Percentiles rank a stretch among this genome's conserved stretches.
Conservation (phyloP, 306 rosid genomes). For the Trifolium dubium region DNA sequence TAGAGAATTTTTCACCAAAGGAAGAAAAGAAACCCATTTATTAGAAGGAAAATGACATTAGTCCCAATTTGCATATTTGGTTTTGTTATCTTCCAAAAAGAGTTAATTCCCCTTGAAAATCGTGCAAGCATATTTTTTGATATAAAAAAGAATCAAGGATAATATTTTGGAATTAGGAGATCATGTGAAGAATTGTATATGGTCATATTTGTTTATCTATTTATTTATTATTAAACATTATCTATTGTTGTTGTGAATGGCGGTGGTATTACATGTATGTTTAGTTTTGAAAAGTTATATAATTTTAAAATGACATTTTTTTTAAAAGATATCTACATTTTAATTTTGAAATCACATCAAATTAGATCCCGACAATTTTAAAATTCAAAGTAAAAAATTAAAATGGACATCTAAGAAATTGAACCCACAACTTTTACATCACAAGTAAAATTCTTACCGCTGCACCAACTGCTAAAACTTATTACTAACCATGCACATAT, state of each 20-base stretch:
- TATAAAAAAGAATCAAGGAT: constrained; percentile 29
- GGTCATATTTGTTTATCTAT: constrained; percentile 25
- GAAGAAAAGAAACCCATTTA: constrained; percentile 26
- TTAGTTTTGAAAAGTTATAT: too few species aligned
- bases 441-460: too few species aligned
- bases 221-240: constrained; percentile 12
- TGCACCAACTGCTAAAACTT: too few species aligned
- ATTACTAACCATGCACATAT: too few species aligned
- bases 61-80: constrained; percentile 8
- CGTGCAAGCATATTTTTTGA: constrained; percentile 21
- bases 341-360: too few species aligned
- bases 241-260: not conserved
- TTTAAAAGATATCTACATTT: too few species aligned
- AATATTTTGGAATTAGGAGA: constrained; percentile 32
- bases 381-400: too few species aligned
- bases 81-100: constrained; percentile 13
- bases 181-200: constrained; percentile 32
- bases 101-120: constrained; percentile 6
- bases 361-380: too few species aligned
- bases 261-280: too few species aligned
- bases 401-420: too few species aligned
- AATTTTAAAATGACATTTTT: too few species aligned
- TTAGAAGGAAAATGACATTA: constrained; percentile 34
- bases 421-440: too few species aligned
- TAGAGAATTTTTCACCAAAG: constrained; percentile 10